Conservation (phyloP, 345 rosid genomes). For the Triadica sebifera region DNA sequence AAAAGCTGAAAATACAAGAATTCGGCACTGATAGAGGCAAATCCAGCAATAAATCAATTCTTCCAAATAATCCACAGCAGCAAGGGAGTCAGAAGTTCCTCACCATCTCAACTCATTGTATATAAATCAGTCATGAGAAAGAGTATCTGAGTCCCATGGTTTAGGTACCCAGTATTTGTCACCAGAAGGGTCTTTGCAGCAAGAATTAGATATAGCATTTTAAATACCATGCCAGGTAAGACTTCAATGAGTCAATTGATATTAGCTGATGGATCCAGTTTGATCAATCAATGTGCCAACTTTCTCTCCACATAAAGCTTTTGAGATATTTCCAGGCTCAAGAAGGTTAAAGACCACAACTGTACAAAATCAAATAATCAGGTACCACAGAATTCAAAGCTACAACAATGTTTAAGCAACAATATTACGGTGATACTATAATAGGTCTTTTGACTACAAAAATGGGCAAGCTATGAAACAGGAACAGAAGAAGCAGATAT, state of each 20-base stretch:
- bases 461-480: background rate
- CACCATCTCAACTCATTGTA: background rate
- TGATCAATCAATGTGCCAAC: constrained; percentile 12
- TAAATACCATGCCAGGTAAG: background rate
- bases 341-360: constrained; percentile 13
- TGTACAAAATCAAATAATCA: constrained; percentile 5
- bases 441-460: background rate
- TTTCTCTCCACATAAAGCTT: constrained; percentile 12
- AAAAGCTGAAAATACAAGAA: background rate
- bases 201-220: background rate
- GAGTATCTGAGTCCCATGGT: background rate
- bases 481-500: background rate
- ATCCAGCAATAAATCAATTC: background rate
- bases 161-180: background rate
- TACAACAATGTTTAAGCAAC: background rate
- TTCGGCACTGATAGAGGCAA: background rate
- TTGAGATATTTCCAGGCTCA: constrained; percentile 11
- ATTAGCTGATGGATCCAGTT: constrained; percentile 10
- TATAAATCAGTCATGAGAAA: background rate
- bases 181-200: background rate
- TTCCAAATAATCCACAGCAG: no score
- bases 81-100: background rate
- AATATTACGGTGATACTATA: background rate
- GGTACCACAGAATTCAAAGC: background rate
- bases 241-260: background rate